Conservation (phyloP, 345 rosid species). For the Eucalyptus marginata region DNA sequence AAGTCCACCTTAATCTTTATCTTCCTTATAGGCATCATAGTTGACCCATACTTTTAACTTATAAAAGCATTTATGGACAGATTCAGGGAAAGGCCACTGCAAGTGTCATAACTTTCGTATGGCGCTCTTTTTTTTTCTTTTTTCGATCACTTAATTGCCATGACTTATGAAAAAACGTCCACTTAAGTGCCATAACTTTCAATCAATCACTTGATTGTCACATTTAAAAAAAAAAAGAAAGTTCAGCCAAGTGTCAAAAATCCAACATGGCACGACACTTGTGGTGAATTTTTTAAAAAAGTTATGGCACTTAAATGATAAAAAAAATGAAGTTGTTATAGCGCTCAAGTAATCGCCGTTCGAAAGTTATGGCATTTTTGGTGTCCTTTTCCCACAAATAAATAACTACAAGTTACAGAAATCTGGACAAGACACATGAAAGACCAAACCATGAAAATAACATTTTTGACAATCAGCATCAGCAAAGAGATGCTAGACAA, state of each 20-base stretch:
- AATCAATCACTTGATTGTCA: background rate
- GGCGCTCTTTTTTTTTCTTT: background rate
- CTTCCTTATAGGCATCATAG: background rate
- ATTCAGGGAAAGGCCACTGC: background rate
- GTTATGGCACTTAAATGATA: background rate
- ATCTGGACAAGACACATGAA: background rate
- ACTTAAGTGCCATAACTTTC: background rate
- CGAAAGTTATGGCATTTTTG: background rate
- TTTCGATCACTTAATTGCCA: background rate
- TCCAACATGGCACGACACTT: background rate
- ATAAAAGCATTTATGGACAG: background rate
- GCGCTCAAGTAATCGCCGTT: background rate
- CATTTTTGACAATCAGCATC: background rate
- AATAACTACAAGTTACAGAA: background rate
- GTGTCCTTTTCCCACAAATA: background rate
- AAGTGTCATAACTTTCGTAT: background rate
- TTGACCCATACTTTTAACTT: background rate
- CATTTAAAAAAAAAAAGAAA: too few species aligned
- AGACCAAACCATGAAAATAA: background rate
- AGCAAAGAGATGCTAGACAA: background rate
- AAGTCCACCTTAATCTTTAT: background rate
- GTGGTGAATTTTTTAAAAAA: background rate
- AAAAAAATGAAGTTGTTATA: background rate
- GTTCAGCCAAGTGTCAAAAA: background rate
- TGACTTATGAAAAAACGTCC: background rate